Evolutionary conservation across 106 monocot species (phyloP).

Genomic region (Iris macrosiphon): DNA sequence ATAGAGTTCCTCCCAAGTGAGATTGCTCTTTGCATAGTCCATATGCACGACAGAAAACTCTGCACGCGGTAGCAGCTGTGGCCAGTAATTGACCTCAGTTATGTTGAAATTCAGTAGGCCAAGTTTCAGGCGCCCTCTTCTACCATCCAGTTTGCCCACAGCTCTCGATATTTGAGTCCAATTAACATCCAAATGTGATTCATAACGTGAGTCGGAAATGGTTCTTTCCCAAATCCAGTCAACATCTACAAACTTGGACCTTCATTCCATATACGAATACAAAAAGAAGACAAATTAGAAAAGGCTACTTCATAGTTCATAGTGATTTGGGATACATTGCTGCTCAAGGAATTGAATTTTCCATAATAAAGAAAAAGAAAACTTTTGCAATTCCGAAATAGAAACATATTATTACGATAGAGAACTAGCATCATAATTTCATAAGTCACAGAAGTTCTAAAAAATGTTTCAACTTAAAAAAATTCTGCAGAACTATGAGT

Average conservation of each 20-base stretch:
- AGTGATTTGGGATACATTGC: too few species aligned
- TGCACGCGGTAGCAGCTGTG: slow-evolving; percentile 18
- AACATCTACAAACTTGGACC: slow-evolving; percentile 18
- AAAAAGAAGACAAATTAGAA: not conserved
- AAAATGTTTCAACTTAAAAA: not conserved
- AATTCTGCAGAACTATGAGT: not conserved
- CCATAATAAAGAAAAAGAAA: too few species aligned
- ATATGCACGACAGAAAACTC: slow-evolving; percentile 11
- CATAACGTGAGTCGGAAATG: slow-evolving; percentile 16
- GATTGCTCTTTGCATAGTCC: slow-evolving; percentile 10
- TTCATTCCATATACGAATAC: not conserved
- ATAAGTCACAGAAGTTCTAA: not conserved
- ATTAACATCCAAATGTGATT: slow-evolving; percentile 17
- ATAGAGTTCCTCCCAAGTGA: slow-evolving; percentile 38
- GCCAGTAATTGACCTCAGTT: slow-evolving; percentile 34
- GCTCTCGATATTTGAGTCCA: slow-evolving; percentile 15
- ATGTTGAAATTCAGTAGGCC: slow-evolving; percentile 38
- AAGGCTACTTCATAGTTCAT: not conserved
- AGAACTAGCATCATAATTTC: not conserved
- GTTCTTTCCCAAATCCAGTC: slow-evolving; percentile 24
- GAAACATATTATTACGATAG: not conserved
- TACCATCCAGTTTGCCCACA: slow-evolving; percentile 5
- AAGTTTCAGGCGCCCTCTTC: slow-evolving; percentile 11
- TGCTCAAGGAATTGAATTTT: too few species aligned
- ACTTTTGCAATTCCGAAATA: not conserved